These are phyloP conservation scores for Flueggea neowawraea DNA, from an alignment of 441 rosid genomes.

Conservation along the genomic window DNA sequence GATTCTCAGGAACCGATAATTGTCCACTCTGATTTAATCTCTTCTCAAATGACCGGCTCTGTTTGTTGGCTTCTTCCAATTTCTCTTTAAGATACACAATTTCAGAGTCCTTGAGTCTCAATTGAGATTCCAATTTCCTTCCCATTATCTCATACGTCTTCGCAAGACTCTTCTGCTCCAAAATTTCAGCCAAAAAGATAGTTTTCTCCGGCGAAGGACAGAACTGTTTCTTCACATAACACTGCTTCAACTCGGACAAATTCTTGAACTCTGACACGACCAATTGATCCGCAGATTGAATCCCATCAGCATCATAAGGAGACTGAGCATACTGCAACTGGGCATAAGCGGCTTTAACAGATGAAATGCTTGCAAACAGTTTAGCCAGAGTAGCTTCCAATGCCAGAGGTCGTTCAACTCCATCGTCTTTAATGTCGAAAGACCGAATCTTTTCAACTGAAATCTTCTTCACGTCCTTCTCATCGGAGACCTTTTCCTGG, in stretches of 20 bases:
- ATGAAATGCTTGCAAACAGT: constrained; percentile 65
- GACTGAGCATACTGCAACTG: constrained; percentile 81
- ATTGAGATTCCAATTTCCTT: constrained; percentile 66
- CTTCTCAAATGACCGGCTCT: constrained; percentile 51
- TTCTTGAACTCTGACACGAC: constrained; percentile 57
- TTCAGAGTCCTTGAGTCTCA: constrained; percentile 75
- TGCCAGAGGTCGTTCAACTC: constrained; percentile 34
- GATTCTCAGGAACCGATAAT: constrained; percentile 41
- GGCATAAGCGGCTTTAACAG: constrained; percentile 71
- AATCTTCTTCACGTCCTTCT: constrained; percentile 22
- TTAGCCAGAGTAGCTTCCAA: constrained; percentile 68
- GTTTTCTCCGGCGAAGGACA: constrained; percentile 51
- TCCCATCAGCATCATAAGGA: constrained; percentile 74
- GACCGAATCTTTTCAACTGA: constrained; percentile 27
- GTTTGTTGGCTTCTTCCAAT: constrained; percentile 41
- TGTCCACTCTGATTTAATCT: constrained; percentile 54
- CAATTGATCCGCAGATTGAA: constrained; percentile 59
- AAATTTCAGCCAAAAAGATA: constrained; percentile 56
- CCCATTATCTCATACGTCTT: constrained; percentile 64
- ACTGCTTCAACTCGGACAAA: constrained; percentile 73
- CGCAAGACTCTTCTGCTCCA: constrained; percentile 59
- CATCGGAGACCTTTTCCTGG: constrained; percentile 26
- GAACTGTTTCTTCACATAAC: constrained; percentile 62
- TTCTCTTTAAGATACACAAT: constrained; percentile 55
- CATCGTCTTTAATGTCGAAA: constrained; percentile 35